phyloP scores from a whole-genome alignment of 2,329 filamentous ascomycete species.

The Metarhizium robertsii region DNA sequence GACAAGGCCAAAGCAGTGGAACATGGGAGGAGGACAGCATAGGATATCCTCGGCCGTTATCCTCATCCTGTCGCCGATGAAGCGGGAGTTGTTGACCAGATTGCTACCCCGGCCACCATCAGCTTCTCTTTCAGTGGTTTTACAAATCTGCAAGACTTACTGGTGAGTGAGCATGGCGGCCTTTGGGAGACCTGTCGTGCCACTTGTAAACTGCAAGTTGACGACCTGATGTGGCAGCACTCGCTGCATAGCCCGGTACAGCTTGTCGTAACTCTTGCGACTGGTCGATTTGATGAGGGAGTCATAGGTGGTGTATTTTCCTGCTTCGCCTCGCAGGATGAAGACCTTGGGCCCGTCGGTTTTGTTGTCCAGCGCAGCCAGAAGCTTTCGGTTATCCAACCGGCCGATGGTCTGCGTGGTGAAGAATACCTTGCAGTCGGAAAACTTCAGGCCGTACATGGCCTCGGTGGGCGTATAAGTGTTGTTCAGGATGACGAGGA shows the following conservation, averaged over 20 bases:
- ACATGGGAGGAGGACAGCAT: conserved; percentile 75
- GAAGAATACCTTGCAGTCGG: conserved; percentile 65
- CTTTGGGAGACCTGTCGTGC: conserved; percentile 65
- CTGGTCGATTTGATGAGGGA: conserved; percentile 45
- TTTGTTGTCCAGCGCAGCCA: conserved; percentile 41
- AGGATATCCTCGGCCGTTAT: conserved; percentile 58
- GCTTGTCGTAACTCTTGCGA: conserved; percentile 35
- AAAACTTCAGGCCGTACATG: conserved; percentile 60
- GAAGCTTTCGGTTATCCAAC: conserved; percentile 51
- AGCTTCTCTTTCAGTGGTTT: background rate
- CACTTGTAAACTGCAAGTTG: conserved; percentile 67
- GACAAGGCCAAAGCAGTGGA: conserved; percentile 79
- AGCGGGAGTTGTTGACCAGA: conserved; percentile 56
- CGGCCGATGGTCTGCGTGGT: conserved; percentile 60
- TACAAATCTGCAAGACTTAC: conserved; percentile 25
- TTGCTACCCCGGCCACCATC: conserved; percentile 28
- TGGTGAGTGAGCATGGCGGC: conserved; percentile 67
- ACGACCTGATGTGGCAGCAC: conserved; percentile 59
- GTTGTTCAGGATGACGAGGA: conserved; percentile 72
- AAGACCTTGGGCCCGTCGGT: conserved; percentile 41
- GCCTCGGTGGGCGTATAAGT: conserved; percentile 70
- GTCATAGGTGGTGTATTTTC: conserved; percentile 49
- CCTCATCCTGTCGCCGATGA: conserved; percentile 66
- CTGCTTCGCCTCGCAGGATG: conserved; percentile 47
- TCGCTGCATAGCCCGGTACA: conserved; percentile 43